Conservation (phyloP, 2,329 filamentous ascomycete genomes). For the Sclerotinia trifoliorum region DNA sequence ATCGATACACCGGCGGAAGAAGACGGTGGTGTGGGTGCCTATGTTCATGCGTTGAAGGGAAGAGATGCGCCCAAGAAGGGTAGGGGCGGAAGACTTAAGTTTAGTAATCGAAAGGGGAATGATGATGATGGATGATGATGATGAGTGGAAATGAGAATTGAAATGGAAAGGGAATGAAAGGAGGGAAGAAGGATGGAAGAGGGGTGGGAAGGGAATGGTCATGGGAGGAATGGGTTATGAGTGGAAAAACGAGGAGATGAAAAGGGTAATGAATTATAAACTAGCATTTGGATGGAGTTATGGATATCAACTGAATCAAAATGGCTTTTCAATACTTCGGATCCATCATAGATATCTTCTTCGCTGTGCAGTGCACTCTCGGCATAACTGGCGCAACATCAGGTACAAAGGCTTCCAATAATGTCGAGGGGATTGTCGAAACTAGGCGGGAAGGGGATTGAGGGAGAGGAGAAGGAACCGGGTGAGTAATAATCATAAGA, state of each 20-base stretch:
- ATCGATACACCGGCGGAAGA: constrained; percentile 55
- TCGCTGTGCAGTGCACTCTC: neutral
- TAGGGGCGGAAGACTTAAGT: constrained; percentile 67
- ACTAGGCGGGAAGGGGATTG: too few species aligned
- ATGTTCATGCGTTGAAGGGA: constrained; percentile 67
- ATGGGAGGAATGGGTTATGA: constrained; percentile 4
- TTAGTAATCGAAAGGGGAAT: constrained; percentile 63
- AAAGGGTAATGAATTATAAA: constrained; percentile 1
- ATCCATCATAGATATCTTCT: neutral
- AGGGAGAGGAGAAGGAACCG: too few species aligned
- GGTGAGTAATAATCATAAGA: neutral
- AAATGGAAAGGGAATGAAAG: too few species aligned
- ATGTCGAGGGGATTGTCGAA: neutral
- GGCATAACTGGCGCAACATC: too few species aligned
- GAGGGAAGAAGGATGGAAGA: too few species aligned
- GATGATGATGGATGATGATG: constrained; percentile 53
- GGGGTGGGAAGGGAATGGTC: constrained; percentile 29
- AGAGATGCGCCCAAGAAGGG: constrained; percentile 64
- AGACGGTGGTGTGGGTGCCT: constrained; percentile 62
- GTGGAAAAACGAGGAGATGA: neutral
- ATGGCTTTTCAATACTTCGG: neutral
- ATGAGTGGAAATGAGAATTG: too few species aligned
- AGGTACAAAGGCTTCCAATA: neutral
- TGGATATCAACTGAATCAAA: constrained; percentile 17
- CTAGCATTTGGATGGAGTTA: constrained; percentile 9